Evolutionary conservation across 2,329 filamentous ascomycete species (phyloP), one percentile per base, ranked within the genome.

Genomic region (Lachnellula willkommii): DNA sequence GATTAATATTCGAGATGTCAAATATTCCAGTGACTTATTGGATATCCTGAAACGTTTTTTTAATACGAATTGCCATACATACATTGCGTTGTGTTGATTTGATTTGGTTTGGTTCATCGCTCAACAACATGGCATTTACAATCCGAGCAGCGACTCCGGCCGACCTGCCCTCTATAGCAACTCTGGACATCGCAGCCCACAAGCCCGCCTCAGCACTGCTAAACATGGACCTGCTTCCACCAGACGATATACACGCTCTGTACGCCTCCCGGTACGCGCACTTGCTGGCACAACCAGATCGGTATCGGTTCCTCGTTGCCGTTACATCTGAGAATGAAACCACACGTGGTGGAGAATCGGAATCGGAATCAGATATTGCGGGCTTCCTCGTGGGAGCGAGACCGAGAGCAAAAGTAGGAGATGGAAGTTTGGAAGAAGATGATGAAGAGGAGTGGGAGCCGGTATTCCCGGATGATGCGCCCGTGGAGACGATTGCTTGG

Each of bases 101-200:
- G 20, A 20, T 20, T 20, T 20, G 20, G 2, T 20, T 20, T 20
- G 20, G 20, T 20, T 20, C 20, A 36, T 49, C 47, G 24, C 24
- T 49, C 28, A 49, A 37, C 47, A 37, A 49, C 47, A 49, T 49
- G 47, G 47, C 26, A 49, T 49, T 49, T 49, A 49, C 47, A 49
- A 49, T 49, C 47, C 47, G 47, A 49, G 47, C 47, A 26, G 47
- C 50, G 17, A 47, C 3, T 53, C 42, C 32, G 17, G 17, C 50
- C 42, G 50, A 53, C n/a, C 17, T 47, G 17, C 42, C 42, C 50
- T 39, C 42, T 7, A 53, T 53, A 53, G 42, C 50, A 39, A 53
- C 50, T 53, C 50, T 53, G 26, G 50, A 53, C 36, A 53, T 53
- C 42, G 50, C 50, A 53, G 50, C 50, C 46, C 50, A 53, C 28